Conservation (phyloP, 768 basidiomycete species). For the Arthromyces matolae region DNA sequence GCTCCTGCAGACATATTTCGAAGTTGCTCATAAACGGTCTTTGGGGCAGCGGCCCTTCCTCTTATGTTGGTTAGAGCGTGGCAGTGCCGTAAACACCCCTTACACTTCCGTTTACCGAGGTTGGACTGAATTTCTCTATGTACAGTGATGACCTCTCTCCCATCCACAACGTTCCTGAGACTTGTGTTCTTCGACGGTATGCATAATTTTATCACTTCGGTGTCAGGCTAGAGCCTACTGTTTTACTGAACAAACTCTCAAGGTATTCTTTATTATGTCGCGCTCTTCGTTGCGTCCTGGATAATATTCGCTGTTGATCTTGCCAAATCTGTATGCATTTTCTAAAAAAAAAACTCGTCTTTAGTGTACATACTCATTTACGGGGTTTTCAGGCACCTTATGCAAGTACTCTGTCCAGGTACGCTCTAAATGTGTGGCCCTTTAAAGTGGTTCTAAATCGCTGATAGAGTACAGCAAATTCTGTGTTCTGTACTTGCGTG, state of each 20-base stretch:
- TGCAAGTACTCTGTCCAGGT: conserved; percentile 1
- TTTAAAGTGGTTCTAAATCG: not conserved
- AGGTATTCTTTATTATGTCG: not conserved
- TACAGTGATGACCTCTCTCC: not conserved
- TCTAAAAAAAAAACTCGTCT: no score
- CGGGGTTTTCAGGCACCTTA: conserved; percentile 1
- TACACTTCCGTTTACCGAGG: not conserved
- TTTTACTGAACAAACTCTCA: not conserved
- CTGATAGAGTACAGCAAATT: not conserved
- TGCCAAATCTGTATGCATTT: conserved; percentile 1
- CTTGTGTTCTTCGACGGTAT: conserved; percentile 1
- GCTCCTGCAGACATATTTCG: not conserved
- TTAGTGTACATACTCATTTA: not conserved
- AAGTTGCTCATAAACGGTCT: not conserved
- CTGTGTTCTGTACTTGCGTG: conserved; percentile 1
- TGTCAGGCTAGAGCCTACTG: not conserved
- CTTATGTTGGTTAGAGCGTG: not conserved
- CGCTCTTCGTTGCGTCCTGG: conserved; percentile 2
- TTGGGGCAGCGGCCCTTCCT: not conserved
- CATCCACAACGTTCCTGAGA: not conserved
- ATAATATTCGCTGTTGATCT: not conserved
- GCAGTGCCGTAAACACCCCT: not conserved
- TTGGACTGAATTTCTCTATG: not conserved
- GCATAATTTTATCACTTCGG: not conserved
- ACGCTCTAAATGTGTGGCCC: not conserved